These are phyloP conservation scores for Talaromyces sp. DNA, from an alignment of 2,329 filamentous ascomycete genomes.

Conservation along the genomic window DNA sequence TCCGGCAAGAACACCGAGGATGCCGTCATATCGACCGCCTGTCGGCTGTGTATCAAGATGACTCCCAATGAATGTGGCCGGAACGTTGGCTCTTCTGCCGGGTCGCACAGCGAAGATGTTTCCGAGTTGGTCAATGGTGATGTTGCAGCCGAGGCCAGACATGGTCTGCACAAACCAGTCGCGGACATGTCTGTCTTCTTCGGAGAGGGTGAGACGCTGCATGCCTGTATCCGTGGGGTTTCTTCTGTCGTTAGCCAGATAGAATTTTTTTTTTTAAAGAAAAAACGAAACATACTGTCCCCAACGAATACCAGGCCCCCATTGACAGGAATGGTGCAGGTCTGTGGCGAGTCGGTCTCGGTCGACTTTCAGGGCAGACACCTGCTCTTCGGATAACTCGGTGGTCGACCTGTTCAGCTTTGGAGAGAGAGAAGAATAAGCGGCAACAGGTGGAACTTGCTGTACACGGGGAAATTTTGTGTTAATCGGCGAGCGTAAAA, in stretches of 20 bases:
- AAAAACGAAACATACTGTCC: conserved; percentile 51
- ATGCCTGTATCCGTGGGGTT: conserved; percentile 50
- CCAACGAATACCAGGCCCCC: conserved; percentile 62
- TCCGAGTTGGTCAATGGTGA: conserved; percentile 66
- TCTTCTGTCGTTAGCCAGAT: background rate
- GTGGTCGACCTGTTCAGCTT: conserved; percentile 31
- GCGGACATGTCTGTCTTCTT: conserved; percentile 61
- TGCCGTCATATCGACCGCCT: conserved; percentile 63
- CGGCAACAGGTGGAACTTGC: background rate
- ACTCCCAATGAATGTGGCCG: conserved; percentile 64
- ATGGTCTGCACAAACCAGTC: conserved; percentile 65
- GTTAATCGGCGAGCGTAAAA: background rate
- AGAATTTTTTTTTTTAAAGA: background rate
- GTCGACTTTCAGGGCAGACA: conserved; percentile 53
- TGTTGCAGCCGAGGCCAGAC: conserved; percentile 55
- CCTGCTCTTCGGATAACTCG: conserved; percentile 46
- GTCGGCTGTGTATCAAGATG: conserved; percentile 62
- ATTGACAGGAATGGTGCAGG: conserved; percentile 62
- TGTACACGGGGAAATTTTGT: background rate
- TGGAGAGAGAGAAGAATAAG: background rate
- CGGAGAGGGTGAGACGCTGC: conserved; percentile 64
- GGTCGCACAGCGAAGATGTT: conserved; percentile 72
- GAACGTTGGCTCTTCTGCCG: conserved; percentile 50
- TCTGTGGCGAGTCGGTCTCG: conserved; percentile 57
- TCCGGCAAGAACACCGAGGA: conserved; percentile 64